Evolutionary conservation across 306 rosid species (phyloP).

Genomic region (Cicer chorassanicum): DNA sequence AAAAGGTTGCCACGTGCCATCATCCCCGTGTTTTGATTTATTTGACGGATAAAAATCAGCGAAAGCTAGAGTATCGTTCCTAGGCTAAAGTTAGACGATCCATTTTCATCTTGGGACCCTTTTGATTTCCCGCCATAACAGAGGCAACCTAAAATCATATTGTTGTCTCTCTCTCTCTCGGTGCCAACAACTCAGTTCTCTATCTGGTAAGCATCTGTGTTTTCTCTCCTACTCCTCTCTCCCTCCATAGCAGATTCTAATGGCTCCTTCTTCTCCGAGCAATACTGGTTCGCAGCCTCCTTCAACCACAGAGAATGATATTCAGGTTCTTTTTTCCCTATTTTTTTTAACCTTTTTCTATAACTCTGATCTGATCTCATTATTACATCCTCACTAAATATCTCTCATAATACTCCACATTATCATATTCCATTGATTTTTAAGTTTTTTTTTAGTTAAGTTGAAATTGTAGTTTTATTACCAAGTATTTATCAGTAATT

Average conservation of each 20-base stretch:
- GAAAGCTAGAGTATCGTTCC: too few species aligned
- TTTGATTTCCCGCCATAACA: conserved; percentile 44
- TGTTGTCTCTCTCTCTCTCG: conserved; percentile 7
- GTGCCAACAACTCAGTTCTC: too few species aligned
- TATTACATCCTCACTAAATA: not conserved
- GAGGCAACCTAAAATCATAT: not conserved
- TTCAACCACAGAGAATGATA: conserved; percentile 39
- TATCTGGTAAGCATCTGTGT: too few species aligned
- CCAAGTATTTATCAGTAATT: not conserved
- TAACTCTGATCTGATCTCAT: not conserved
- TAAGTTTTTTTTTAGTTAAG: conserved; percentile 1
- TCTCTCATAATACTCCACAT: not conserved
- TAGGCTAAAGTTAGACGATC: too few species aligned
- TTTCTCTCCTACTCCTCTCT: not conserved
- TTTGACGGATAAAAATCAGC: too few species aligned
- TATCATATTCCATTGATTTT: not conserved
- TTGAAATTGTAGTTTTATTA: conserved; percentile 33
- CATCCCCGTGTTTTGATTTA: too few species aligned
- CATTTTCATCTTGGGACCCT: not conserved
- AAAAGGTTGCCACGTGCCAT: too few species aligned
- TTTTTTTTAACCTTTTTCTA: not conserved
- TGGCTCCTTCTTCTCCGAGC: conserved; percentile 47
- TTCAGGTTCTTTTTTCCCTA: conserved; percentile 40
- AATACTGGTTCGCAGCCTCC: conserved; percentile 20
- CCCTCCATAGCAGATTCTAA: conserved; percentile 17